Evolutionary conservation across 192 early-diverging fungal genomes (phyloP).

Genomic region (Lobosporangium transversale): DNA sequence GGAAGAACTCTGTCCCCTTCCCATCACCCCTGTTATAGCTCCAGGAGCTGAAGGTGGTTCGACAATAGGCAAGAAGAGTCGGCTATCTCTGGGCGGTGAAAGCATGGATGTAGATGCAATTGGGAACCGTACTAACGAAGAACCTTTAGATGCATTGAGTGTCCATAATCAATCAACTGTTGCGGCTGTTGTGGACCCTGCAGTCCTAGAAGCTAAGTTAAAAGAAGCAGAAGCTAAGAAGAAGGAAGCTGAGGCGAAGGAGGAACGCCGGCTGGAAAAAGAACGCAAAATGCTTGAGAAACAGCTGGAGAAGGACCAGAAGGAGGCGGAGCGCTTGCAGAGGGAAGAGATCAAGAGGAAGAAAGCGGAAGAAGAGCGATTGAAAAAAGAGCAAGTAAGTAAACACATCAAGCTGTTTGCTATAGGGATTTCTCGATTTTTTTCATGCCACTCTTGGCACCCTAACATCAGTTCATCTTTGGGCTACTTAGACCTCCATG

Average conservation of each 20-base stretch:
- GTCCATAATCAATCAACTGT: constrained; percentile 23
- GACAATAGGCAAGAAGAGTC: background rate
- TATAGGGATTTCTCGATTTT: background rate
- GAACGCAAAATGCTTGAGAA: constrained; percentile 46
- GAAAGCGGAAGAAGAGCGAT: constrained; percentile 53
- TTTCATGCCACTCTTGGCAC: background rate
- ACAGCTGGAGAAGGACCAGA: constrained; percentile 43
- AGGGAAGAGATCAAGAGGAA: constrained; percentile 56
- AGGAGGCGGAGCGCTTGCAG: constrained; percentile 49
- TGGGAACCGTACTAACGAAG: background rate
- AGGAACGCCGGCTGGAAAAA: constrained; percentile 53
- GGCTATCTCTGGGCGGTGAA: constrained; percentile 1
- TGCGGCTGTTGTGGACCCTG: constrained; percentile 33
- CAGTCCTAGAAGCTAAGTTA: constrained; percentile 23
- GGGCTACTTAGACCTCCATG: constrained; percentile 40
- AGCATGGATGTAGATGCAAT: constrained; percentile 35
- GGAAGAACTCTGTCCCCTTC: constrained; percentile 31
- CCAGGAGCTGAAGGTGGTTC: background rate
- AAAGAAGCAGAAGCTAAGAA: constrained; percentile 50
- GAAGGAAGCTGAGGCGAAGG: constrained; percentile 51
- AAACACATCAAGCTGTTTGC: background rate
- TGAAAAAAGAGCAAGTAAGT: constrained; percentile 32
- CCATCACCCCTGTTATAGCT: background rate
- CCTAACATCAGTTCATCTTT: background rate
- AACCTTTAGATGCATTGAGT: background rate